Conservation (phyloP, 371 early-diverging fungal species). For the Circinella minor region DNA sequence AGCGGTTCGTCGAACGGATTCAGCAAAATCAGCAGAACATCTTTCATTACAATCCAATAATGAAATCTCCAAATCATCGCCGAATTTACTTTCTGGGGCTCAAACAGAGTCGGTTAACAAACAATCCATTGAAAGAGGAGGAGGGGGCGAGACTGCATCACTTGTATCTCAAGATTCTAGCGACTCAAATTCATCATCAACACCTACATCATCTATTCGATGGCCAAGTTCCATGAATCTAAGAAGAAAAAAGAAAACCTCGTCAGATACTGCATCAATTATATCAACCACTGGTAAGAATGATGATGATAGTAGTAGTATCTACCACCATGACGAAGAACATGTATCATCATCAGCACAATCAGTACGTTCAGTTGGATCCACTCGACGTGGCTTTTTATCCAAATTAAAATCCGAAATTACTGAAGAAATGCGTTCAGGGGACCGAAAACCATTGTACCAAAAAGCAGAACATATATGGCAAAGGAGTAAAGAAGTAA, state of each 20-base stretch:
- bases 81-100: constrained; percentile 2
- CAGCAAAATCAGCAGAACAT: constrained; percentile 5
- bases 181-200: constrained; percentile 11
- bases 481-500: constrained; percentile 18
- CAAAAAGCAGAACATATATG: constrained; percentile 20
- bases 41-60: neutral
- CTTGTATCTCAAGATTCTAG: constrained; percentile 6
- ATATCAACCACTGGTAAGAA: neutral
- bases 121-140: neutral
- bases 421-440: constrained; percentile 1
- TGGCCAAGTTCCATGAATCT: constrained; percentile 13
- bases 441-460: constrained; percentile 9
- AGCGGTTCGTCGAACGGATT: constrained; percentile 1
- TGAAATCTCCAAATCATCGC: constrained; percentile 15
- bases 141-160: constrained; percentile 7
- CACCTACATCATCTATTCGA: constrained; percentile 18
- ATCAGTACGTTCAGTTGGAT: constrained; percentile 2
- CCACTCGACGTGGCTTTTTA: constrained; percentile 15
- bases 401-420: constrained; percentile 11
- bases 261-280: constrained; percentile 10
- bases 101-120: neutral
- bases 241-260: constrained; percentile 16
- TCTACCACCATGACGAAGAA: neutral
- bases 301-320: neutral
- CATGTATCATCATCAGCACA: neutral